phyloP scores from a whole-genome alignment of 176 grass and related monocot species.

The Aegilops tauschii region DNA sequence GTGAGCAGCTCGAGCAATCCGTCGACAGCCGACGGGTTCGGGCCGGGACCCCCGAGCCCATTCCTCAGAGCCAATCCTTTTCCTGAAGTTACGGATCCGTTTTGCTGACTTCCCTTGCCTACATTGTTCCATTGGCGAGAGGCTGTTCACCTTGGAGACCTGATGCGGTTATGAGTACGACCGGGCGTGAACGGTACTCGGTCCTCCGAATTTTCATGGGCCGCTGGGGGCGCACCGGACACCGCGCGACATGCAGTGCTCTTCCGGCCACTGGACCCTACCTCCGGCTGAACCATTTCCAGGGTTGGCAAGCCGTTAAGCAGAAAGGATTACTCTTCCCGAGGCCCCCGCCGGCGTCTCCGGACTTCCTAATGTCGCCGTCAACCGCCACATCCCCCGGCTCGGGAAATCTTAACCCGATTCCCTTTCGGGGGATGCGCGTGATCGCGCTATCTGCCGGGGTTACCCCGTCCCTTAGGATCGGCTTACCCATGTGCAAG shows the following conservation, averaged over 20 bases:
- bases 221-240: slow-evolving; percentile 54
- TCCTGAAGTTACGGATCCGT: slow-evolving; percentile 80
- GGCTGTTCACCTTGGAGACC: slow-evolving; percentile 66
- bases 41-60: slow-evolving; percentile 60
- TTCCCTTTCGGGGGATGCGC: slow-evolving; percentile 46
- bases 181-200: slow-evolving; percentile 45
- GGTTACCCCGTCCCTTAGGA: slow-evolving; percentile 72
- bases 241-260: slow-evolving; percentile 67
- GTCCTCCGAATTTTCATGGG: slow-evolving; percentile 69
- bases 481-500: slow-evolving; percentile 72
- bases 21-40: slow-evolving; percentile 37
- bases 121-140: slow-evolving; percentile 67
- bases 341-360: slow-evolving; percentile 53
- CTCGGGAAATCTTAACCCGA: slow-evolving; percentile 65
- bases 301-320: slow-evolving; percentile 40
- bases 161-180: slow-evolving; percentile 72
- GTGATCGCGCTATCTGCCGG: slow-evolving; percentile 33
- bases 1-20: slow-evolving; percentile 39
- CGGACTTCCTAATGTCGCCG: slow-evolving; percentile 57
- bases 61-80: slow-evolving; percentile 77
- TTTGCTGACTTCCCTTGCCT: slow-evolving; percentile 85
- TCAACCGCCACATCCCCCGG: slow-evolving; percentile 51
- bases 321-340: slow-evolving; percentile 72
- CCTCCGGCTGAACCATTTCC: slow-evolving; percentile 69
- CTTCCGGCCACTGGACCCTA: slow-evolving; percentile 63